Evolutionary conservation across 1,139 yeast genomes (phyloP).

Genomic region (Hemisphaericaspora xylanilytica): DNA sequence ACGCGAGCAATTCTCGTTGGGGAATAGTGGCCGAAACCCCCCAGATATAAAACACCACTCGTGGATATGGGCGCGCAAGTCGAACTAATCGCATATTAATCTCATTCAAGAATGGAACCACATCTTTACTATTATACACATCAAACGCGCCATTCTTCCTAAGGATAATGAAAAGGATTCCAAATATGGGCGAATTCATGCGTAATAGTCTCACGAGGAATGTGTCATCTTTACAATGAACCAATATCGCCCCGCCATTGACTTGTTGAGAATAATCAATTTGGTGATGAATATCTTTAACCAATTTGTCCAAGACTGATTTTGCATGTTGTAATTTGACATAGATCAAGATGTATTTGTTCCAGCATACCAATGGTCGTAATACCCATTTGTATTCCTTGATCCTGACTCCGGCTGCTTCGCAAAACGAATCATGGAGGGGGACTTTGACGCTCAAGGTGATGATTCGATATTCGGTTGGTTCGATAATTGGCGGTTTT

Average conservation of each 20-base stretch:
- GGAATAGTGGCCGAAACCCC: constrained; percentile 9
- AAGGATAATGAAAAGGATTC: constrained; percentile 3
- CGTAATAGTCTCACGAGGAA: constrained; percentile 3
- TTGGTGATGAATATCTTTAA: neutral
- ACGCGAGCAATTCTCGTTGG: constrained; percentile 4
- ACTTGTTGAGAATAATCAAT: constrained; percentile 8
- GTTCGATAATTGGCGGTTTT: neutral
- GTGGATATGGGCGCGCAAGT: constrained; percentile 4
- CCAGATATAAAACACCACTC: constrained; percentile 8
- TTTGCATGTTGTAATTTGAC: constrained; percentile 3
- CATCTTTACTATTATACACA: neutral
- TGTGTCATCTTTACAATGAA: constrained; percentile 6
- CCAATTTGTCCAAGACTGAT: neutral
- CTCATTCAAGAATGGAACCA: constrained; percentile 3
- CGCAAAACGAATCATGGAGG: constrained; percentile 4
- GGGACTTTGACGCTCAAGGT: constrained; percentile 3
- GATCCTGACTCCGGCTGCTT: neutral
- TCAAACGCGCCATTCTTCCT: neutral
- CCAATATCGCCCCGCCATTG: constrained; percentile 6
- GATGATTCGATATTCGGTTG: constrained; percentile 1
- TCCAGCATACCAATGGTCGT: constrained; percentile 1
- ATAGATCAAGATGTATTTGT: constrained; percentile 2
- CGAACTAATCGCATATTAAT: constrained; percentile 9
- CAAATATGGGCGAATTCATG: constrained; percentile 7
- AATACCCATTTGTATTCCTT: constrained; percentile 4